Evolutionary conservation across 164 flowering plant species (phyloP).

Genomic region (Vitis labrusca): DNA sequence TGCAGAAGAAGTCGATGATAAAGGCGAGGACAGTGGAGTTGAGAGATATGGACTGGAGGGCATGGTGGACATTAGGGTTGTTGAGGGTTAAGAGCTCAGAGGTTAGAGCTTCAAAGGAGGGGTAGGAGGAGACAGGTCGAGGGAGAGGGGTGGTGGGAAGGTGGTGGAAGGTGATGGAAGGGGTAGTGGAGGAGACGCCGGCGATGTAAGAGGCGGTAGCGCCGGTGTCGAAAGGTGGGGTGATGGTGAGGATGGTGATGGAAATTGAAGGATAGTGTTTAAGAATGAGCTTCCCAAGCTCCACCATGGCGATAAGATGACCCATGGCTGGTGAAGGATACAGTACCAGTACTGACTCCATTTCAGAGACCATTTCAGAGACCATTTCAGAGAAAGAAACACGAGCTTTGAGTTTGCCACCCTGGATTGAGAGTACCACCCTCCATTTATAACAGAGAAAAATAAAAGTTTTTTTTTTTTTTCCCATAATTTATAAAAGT

Average conservation of each 20-base stretch:
- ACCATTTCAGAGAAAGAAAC: no score
- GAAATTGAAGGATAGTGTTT: conserved; percentile 32
- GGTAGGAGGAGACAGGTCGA: not conserved
- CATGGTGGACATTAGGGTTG: conserved; percentile 28
- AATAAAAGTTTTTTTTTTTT: no score
- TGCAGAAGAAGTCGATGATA: conserved; percentile 46
- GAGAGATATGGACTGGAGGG: conserved; percentile 32
- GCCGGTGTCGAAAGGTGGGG: conserved; percentile 26
- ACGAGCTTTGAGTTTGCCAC: no score
- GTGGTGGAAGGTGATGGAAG: conserved; percentile 41
- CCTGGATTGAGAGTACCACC: no score
- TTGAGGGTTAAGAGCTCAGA: conserved; percentile 27
- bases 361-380: no score
- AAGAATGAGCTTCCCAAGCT: conserved; percentile 41
- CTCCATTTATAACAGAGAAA: no score
- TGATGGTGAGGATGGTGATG: conserved; percentile 35
- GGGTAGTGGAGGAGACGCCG: conserved; percentile 30
- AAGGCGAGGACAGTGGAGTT: conserved; percentile 23
- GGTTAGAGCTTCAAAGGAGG: conserved; percentile 12
- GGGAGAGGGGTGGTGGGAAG: conserved; percentile 26
- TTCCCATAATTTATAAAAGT: no score
- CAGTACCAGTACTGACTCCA: conserved; percentile 12
- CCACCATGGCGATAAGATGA: conserved; percentile 48
- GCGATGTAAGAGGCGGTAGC: conserved; percentile 37
- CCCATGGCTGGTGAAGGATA: conserved; percentile 39